phyloP scores from a whole-genome alignment of 2,329 filamentous ascomycete genomes.

The Trichoderma koningiopsis region DNA sequence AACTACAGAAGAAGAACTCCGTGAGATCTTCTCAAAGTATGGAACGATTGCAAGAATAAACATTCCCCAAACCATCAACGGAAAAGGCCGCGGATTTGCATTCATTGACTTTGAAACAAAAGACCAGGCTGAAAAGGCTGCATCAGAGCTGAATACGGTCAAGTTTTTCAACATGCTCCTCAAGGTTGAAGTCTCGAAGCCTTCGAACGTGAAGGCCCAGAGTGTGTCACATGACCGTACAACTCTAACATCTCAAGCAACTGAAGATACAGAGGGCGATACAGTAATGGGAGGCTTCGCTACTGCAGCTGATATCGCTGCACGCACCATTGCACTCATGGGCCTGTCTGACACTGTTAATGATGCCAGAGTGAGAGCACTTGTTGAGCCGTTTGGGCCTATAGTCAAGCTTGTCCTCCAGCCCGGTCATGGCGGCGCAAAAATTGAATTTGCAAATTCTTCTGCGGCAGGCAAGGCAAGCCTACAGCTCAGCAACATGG shows the following conservation, averaged over 20 bases:
- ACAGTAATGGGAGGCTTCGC: slow-evolving; percentile 41
- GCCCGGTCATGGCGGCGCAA: slow-evolving; percentile 80
- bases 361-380: slow-evolving; percentile 73
- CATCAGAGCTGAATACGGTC: slow-evolving; percentile 68
- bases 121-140: slow-evolving; percentile 67
- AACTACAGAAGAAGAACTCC: slow-evolving; percentile 68
- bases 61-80: slow-evolving; percentile 67
- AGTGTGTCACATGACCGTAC: slow-evolving; percentile 39
- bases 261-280: slow-evolving; percentile 43
- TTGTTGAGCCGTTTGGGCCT: slow-evolving; percentile 70
- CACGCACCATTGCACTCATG: slow-evolving; percentile 78
- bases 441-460: slow-evolving; percentile 76
- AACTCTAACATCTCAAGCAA: slow-evolving; percentile 41
- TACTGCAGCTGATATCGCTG: slow-evolving; percentile 53
- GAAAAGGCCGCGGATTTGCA: slow-evolving; percentile 73
- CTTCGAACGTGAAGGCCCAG: slow-evolving; percentile 59
- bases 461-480: slow-evolving; percentile 72
- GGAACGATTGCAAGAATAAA: slow-evolving; percentile 74
- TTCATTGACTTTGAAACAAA: slow-evolving; percentile 77
- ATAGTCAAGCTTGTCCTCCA: slow-evolving; percentile 77
- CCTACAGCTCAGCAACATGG: slow-evolving; percentile 58
- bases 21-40: slow-evolving; percentile 71
- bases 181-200: slow-evolving; percentile 62
- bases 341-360: slow-evolving; percentile 92
- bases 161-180: slow-evolving; percentile 70